phyloP scores from a whole-genome alignment of 495 filamentous ascomycete genomes.

The Hyaloscypha hepaticicola region DNA sequence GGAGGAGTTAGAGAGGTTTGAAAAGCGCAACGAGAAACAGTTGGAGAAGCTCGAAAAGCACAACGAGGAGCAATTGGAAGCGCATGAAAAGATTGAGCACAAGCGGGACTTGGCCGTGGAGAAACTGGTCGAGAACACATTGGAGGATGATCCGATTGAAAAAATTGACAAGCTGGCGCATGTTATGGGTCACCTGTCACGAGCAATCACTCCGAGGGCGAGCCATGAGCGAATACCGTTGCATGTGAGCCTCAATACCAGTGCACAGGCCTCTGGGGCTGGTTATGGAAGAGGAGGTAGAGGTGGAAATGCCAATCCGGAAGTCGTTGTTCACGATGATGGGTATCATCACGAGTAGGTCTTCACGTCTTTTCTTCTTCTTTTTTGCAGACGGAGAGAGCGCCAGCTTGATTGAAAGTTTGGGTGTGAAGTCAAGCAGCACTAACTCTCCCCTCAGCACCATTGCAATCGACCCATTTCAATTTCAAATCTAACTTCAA shows the following conservation, averaged over 20 bases:
- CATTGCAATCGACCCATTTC: background rate
- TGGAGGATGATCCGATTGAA: background rate
- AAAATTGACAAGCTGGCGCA: background rate
- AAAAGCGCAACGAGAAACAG: background rate
- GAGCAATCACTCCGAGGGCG: background rate
- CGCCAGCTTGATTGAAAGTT: background rate
- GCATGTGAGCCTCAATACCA: background rate
- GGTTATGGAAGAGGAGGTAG: background rate
- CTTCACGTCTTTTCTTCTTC: background rate
- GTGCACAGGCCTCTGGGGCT: background rate
- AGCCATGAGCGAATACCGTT: background rate
- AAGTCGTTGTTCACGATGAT: background rate
- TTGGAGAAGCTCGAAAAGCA: background rate
- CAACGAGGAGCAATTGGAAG: background rate
- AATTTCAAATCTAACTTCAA: background rate
- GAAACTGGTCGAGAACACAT: background rate
- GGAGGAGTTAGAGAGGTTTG: background rate
- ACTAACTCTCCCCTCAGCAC: background rate
- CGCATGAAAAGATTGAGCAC: background rate
- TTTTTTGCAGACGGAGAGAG: background rate
- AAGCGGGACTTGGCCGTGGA: background rate
- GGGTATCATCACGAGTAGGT: background rate
- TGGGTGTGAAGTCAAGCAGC: background rate
- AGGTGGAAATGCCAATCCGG: background rate
- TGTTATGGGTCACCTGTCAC: background rate